These are phyloP conservation scores for Colletotrichum kahawae DNA, from an alignment of 2,329 filamentous ascomycete genomes.

Conservation along the genomic window DNA sequence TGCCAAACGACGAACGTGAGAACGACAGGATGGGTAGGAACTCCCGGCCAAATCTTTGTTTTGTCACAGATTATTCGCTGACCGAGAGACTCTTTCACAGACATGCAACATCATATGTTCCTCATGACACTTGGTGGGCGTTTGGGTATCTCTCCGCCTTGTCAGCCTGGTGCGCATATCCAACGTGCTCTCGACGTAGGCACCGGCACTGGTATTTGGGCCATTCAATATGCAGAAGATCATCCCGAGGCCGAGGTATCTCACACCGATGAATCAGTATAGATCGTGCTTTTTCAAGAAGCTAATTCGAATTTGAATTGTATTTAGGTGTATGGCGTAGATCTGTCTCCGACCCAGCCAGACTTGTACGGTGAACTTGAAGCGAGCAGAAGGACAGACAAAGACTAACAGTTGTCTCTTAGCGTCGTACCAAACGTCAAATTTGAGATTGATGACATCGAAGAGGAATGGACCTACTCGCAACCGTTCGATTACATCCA, in stretches of 20 bases:
- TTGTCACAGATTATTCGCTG: background rate
- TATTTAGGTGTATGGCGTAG: background rate
- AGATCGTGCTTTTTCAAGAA: background rate
- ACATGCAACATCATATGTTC: background rate
- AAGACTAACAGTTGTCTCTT: background rate
- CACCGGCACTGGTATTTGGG: background rate
- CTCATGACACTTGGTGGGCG: background rate
- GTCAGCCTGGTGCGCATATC: rapidly evolving
- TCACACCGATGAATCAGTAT: no score
- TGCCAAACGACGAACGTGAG: background rate
- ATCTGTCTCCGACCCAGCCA: background rate
- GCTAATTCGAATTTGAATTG: background rate
- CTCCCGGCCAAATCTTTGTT: background rate
- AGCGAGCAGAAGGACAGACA: background rate
- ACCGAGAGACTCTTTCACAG: rapidly evolving
- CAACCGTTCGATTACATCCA: conserved; percentile 37
- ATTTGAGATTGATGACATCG: conserved; percentile 45
- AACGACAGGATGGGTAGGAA: background rate
- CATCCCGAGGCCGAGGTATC: background rate
- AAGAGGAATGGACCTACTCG: conserved; percentile 35
- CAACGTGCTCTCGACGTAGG: background rate
- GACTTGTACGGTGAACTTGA: background rate
- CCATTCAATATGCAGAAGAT: background rate
- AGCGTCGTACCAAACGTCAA: conserved; percentile 47
- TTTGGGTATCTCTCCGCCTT: background rate